Evolutionary conservation across 1,139 yeast genomes (phyloP), one percentile per base, ranked within the genome.

Genomic region (Zygoascus sp.): DNA sequence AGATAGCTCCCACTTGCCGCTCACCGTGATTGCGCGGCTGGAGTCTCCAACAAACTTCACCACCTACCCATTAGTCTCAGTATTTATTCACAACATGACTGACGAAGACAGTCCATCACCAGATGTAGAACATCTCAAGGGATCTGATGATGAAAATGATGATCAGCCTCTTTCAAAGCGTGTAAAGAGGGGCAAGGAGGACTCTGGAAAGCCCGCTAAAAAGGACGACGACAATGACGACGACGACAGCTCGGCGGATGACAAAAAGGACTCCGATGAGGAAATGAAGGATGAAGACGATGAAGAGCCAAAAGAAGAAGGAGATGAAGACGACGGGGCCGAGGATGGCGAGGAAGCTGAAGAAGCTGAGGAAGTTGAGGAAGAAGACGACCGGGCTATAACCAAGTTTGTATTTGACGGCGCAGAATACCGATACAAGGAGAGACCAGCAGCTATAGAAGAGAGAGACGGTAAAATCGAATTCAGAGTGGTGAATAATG

Each of bases 401-500:
- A 39, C 74, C 68, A 41, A 71, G 13, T 81, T 80, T 58, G 73
- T 71, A 46, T 81, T 80, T 59, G 95, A 88, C 60, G 96, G 96
- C 1, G 79, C 78, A n/a, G 74, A 77, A 49, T 89, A 90, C 63
- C 80, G 88, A 22, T 90, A 85, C 67, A 86, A 84, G 59, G 98
- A 92, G 64, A 74, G 97, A 52, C 94, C 97, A 0, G 89, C 96
- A 5, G 97, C 90, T 2, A 74, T 89, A 16, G 98, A 90, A 63
- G 98, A 92, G 61, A 77, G 83, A 52, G 95, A 87, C 52, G 95
- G 95, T 1, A 80, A 83, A 55, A 92, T 92, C 51, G 97, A 90
- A 64, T 92, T 92, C 60, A 74, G 97, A 49, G 98, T 92, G 43
- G 99, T 92, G 30, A 92, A 92, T 65, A 92, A 92, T 66, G 98